Evolutionary conservation across 768 basidiomycete species (phyloP).

Genomic region (Mycena albidolilacea): DNA sequence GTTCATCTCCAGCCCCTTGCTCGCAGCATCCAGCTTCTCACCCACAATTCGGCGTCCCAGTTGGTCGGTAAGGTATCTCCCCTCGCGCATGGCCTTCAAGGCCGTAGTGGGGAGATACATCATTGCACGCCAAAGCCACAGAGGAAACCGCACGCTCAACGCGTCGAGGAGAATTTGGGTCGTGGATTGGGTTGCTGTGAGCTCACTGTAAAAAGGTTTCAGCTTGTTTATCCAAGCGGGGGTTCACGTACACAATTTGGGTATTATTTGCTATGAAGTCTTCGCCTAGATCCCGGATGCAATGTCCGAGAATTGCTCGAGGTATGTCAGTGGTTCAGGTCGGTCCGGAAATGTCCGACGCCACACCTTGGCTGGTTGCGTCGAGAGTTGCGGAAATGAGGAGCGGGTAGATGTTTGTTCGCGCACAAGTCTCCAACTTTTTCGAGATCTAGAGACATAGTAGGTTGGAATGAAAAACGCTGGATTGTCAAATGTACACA

Average conservation of each 20-base stretch:
- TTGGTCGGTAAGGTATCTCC: not conserved
- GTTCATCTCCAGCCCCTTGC: not conserved
- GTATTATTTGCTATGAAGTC: not conserved
- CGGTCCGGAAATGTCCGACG: too few relatives aligned
- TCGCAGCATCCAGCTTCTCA: not conserved
- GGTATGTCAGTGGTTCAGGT: not conserved
- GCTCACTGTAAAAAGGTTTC: not conserved
- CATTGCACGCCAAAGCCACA: not conserved
- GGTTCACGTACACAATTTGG: not conserved
- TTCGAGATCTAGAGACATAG: not conserved
- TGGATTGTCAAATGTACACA: not conserved
- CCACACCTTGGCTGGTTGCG: slow-evolving; percentile 1
- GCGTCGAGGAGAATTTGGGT: not conserved
- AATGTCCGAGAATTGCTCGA: not conserved
- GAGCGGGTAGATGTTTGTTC: not conserved
- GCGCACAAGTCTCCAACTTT: not conserved
- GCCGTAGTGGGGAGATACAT: not conserved
- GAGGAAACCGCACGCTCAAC: not conserved
- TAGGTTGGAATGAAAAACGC: not conserved
- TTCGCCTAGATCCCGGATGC: not conserved
- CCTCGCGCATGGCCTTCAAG: not conserved
- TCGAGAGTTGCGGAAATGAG: not conserved
- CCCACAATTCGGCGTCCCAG: not conserved
- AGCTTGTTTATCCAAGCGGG: not conserved
- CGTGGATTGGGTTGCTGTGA: not conserved